Conservation (phyloP, 2,329 filamentous ascomycete species). For the Paramyrothecium roridum region DNA sequence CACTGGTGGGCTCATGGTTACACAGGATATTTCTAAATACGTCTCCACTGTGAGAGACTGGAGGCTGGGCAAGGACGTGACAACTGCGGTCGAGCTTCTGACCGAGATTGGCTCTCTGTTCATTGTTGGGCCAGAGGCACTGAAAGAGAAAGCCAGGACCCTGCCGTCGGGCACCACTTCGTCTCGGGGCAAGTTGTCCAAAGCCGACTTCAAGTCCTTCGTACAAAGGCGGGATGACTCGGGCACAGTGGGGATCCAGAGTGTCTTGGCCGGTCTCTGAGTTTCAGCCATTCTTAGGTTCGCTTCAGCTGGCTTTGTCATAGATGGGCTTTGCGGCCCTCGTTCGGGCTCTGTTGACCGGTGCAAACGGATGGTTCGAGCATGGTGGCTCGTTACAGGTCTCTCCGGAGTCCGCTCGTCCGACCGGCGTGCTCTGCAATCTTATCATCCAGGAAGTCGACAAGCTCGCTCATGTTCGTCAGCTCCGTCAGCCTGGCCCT, state of each 20-base stretch:
- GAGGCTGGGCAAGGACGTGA: constrained; percentile 68
- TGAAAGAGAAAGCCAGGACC: constrained; percentile 66
- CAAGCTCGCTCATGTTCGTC: constrained; percentile 52
- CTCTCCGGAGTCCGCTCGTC: constrained; percentile 24
- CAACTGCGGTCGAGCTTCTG: constrained; percentile 74
- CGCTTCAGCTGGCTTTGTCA: too few species aligned
- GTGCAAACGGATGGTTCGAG: background rate
- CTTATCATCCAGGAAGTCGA: constrained; percentile 58
- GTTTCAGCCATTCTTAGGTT: background rate
- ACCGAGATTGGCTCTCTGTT: constrained; percentile 94
- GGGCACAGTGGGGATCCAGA: constrained; percentile 75
- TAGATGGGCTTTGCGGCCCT: too few species aligned
- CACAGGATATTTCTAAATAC: constrained; percentile 94
- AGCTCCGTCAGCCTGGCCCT: constrained; percentile 46
- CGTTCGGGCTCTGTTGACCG: too few species aligned
- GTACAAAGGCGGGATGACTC: constrained; percentile 83
- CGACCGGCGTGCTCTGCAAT: constrained; percentile 32
- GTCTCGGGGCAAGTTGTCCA: constrained; percentile 54
- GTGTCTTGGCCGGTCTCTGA: constrained; percentile 67
- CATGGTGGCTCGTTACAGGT: constrained; percentile 21
- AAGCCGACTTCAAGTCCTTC: constrained; percentile 77
- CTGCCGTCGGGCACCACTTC: constrained; percentile 40
- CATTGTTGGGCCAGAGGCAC: constrained; percentile 80
- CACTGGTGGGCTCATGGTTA: constrained; percentile 90
- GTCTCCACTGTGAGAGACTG: constrained; percentile 81